These are phyloP conservation scores for Aotearoamyces nothofagi DNA, from an alignment of 2,329 filamentous ascomycete species.

Conservation along the genomic window DNA sequence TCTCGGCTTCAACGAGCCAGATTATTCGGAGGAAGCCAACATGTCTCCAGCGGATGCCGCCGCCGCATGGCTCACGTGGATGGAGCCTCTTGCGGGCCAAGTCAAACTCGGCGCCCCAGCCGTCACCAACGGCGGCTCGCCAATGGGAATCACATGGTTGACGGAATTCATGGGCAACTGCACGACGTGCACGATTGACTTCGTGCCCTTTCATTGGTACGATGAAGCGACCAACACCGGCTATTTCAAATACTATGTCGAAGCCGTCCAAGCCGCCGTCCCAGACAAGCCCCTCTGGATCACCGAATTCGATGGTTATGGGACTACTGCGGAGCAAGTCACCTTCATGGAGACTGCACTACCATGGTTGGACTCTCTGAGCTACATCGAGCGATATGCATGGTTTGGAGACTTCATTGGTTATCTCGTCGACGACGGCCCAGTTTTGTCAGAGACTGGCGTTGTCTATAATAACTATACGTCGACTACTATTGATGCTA, in stretches of 20 bases:
- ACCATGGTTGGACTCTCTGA: slow-evolving; percentile 23
- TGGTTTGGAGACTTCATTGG: slow-evolving; percentile 17
- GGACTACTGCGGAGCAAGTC: slow-evolving; percentile 15
- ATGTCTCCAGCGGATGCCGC: slow-evolving; percentile 18
- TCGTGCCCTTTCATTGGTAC: slow-evolving; percentile 29
- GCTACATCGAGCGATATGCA: slow-evolving; percentile 22
- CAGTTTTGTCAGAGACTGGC: not conserved
- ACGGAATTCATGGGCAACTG: slow-evolving; percentile 23
- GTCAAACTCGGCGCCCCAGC: slow-evolving; percentile 26
- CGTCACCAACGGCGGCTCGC: slow-evolving; percentile 24
- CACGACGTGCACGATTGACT: slow-evolving; percentile 24
- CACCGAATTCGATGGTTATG: slow-evolving; percentile 23
- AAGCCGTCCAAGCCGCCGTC: slow-evolving; percentile 18
- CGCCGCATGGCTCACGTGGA: slow-evolving; percentile 22
- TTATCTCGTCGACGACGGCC: slow-evolving; percentile 10
- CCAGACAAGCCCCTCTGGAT: slow-evolving; percentile 23
- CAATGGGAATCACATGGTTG: slow-evolving; percentile 25
- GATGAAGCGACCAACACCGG: slow-evolving; percentile 16
- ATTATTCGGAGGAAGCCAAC: slow-evolving; percentile 40
- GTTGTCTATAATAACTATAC: not conserved
- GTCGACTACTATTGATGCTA: not conserved
- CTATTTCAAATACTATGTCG: slow-evolving; percentile 25
- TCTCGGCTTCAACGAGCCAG: slow-evolving; percentile 56
- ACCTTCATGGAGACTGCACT: slow-evolving; percentile 24
- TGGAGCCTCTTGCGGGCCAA: slow-evolving; percentile 24